Evolutionary conservation across 1,284 basidiomycete genomes (phyloP).

Genomic region (Pholiota adiposa): DNA sequence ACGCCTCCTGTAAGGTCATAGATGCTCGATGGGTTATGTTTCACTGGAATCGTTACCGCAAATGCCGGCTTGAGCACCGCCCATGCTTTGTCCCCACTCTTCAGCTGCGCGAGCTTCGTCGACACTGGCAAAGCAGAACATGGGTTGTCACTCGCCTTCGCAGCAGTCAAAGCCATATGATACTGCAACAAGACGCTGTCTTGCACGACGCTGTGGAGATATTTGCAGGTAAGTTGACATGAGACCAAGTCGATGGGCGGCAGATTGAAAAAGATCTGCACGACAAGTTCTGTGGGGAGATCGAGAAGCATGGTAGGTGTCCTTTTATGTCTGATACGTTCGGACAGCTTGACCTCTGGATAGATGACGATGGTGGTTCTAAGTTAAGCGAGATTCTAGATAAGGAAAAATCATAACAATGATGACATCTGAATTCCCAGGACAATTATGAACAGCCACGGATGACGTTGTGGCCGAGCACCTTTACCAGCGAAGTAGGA

Average conservation of each 20-base stretch:
- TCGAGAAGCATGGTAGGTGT: slow-evolving; percentile 25
- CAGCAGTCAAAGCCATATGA: slow-evolving; percentile 22
- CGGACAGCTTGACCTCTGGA: too few relatives aligned
- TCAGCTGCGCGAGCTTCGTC: slow-evolving; percentile 35
- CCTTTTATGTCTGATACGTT: not conserved
- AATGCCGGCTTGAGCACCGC: slow-evolving; percentile 29
- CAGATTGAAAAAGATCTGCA: slow-evolving; percentile 37
- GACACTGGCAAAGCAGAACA: slow-evolving; percentile 28
- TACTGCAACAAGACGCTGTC: slow-evolving; percentile 39
- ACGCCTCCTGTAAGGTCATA: slow-evolving; percentile 50
- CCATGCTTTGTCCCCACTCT: slow-evolving; percentile 36
- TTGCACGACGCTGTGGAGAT: slow-evolving; percentile 33
- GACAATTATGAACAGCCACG: not conserved
- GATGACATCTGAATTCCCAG: not conserved
- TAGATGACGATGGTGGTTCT: not conserved
- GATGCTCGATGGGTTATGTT: slow-evolving; percentile 39
- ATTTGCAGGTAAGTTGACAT: slow-evolving; percentile 29
- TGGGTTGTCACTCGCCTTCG: slow-evolving; percentile 24
- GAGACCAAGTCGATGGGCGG: slow-evolving; percentile 31
- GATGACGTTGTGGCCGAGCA: not conserved
- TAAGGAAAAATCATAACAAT: not conserved
- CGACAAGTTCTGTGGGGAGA: slow-evolving; percentile 43
- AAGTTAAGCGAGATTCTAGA: not conserved
- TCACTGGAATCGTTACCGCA: slow-evolving; percentile 28
- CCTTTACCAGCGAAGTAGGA: too few relatives aligned